phyloP scores from a whole-genome alignment of 2,329 filamentous ascomycete species.

The Grosmannia serpens region DNA sequence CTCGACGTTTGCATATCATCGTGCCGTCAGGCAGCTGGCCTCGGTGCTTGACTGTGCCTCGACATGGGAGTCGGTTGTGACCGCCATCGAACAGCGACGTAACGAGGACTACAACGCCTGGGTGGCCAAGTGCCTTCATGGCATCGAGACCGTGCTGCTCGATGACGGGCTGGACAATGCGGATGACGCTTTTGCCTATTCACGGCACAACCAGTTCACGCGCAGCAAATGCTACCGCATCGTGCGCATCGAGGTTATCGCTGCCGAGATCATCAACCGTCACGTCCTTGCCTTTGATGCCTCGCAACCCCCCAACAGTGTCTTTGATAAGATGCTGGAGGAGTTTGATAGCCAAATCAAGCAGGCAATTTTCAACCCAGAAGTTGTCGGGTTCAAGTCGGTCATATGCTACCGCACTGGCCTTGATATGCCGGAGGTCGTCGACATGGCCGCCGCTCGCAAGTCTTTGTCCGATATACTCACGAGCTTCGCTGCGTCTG shows the following conservation, averaged over 20 bases:
- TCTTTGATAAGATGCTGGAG: conserved; percentile 32
- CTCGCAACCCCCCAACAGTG: conserved; percentile 22
- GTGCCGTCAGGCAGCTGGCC: conserved; percentile 58
- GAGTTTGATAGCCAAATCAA: conserved; percentile 42
- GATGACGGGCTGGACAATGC: conserved; percentile 59
- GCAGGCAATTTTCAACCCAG: conserved; percentile 47
- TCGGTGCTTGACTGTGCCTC: conserved; percentile 50
- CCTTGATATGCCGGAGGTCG: conserved; percentile 41
- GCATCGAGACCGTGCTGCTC: conserved; percentile 64
- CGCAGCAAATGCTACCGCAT: conserved; percentile 57
- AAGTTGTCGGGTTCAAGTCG: conserved; percentile 72
- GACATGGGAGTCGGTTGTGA: conserved; percentile 46
- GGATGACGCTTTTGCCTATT: conserved; percentile 44
- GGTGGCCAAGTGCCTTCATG: conserved; percentile 52
- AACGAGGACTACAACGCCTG: conserved; percentile 41
- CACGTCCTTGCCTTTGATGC: conserved; percentile 22
- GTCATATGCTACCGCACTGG: conserved; percentile 75
- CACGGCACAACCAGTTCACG: conserved; percentile 56
- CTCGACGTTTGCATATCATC: conserved; percentile 55
- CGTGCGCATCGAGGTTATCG: conserved; percentile 64
- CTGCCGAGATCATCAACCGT: conserved; percentile 47
- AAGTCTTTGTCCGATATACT: conserved; percentile 27
- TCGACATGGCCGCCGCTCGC: conserved; percentile 29
- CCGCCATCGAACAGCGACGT: conserved; percentile 29
- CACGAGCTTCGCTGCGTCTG: conserved; percentile 17